phyloP scores from a whole-genome alignment of 2,329 filamentous ascomycete species.

The Fusarium sp. region DNA sequence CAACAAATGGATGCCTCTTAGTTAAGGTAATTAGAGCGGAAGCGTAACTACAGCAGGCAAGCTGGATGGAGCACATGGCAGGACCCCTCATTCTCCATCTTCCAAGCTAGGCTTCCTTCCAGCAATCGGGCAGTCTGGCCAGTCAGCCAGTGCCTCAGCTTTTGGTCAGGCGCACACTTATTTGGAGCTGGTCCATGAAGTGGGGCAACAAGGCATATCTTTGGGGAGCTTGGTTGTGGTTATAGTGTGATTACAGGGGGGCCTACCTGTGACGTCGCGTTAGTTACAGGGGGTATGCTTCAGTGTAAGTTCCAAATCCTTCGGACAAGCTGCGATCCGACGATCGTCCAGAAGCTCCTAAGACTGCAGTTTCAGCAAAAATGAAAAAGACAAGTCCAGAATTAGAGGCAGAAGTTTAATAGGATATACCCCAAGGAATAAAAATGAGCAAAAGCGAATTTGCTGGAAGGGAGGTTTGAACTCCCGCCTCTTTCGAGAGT shows the following conservation, averaged over 20 bases:
- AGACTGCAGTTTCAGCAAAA: no score
- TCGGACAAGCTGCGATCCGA: neutral
- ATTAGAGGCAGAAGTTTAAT: neutral
- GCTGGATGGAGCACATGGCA: slow-evolving; percentile 10
- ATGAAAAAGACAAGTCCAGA: neutral
- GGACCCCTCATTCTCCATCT: slow-evolving; percentile 32
- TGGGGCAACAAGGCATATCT: slow-evolving; percentile 10
- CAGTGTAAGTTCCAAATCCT: neutral
- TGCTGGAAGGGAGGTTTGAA: slow-evolving; percentile 8
- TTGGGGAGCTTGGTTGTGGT: neutral
- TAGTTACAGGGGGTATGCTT: neutral
- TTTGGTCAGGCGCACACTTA: slow-evolving; percentile 32
- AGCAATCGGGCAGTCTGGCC: no score
- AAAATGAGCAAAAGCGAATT: neutral
- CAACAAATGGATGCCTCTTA: neutral
- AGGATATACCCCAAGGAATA: no score
- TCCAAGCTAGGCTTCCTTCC: neutral
- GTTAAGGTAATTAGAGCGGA: neutral
- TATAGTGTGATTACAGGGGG: slow-evolving; percentile 1
- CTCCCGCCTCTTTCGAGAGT: slow-evolving; percentile 8
- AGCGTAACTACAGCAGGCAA: neutral
- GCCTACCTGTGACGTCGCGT: slow-evolving; percentile 20
- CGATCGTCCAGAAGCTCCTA: neutral
- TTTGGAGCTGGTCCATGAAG: slow-evolving; percentile 5
- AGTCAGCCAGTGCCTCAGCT: slow-evolving; percentile 29